Conservation (phyloP, 371 early-diverging fungal genomes). For the Mortierella sp. region DNA sequence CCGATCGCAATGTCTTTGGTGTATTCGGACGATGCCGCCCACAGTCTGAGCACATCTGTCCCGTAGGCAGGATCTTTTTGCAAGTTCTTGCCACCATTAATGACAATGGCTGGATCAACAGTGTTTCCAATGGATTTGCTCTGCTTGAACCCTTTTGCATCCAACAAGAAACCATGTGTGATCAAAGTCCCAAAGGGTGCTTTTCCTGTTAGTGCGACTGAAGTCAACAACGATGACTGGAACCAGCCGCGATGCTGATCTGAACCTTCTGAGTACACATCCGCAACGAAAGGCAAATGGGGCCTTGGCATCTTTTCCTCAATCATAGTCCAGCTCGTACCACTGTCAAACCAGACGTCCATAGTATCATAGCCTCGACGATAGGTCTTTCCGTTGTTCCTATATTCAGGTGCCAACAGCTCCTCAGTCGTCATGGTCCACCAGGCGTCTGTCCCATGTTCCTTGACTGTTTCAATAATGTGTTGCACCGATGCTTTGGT, state of each 20-base stretch:
- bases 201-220: conserved; percentile 82
- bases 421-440: conserved; percentile 80
- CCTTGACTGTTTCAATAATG: conserved; percentile 71
- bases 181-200: conserved; percentile 88
- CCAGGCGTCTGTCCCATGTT: conserved; percentile 83
- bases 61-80: conserved; percentile 86
- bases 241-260: conserved; percentile 99
- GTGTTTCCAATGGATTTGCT: conserved; percentile 95
- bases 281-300: conserved; percentile 70
- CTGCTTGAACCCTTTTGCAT: conserved; percentile 94
- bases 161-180: conserved; percentile 95
- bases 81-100: conserved; percentile 78
- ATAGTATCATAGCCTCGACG: conserved; percentile 85
- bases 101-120: conserved; percentile 80
- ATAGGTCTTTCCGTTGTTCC: conserved; percentile 63
- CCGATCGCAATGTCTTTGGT: conserved; percentile 85
- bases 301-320: conserved; percentile 58
- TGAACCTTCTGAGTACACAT: conserved; percentile 93
- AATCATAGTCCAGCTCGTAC: conserved; percentile 87
- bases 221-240: conserved; percentile 93
- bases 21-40: conserved; percentile 90
- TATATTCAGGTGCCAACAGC: conserved; percentile 78
- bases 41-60: conserved; percentile 85
- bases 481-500: conserved; percentile 75
- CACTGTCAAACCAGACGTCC: conserved; percentile 98